phyloP scores from a whole-genome alignment of 1,139 yeast species.

The Saccharomycopsis crataegensis region DNA sequence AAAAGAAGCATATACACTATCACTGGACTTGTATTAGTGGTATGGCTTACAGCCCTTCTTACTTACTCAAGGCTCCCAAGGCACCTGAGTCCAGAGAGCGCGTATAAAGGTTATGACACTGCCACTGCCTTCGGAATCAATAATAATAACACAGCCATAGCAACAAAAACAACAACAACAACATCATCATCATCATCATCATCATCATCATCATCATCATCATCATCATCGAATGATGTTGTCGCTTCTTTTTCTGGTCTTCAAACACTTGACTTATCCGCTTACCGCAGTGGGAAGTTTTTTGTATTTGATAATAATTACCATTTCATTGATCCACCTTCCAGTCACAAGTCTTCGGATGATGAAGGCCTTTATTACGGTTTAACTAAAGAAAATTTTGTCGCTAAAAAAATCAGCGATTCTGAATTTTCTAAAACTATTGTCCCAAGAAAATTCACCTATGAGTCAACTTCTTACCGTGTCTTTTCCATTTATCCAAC shows the following conservation, averaged over 20 bases:
- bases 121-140: slow-evolving; percentile 15
- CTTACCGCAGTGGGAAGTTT: slow-evolving; percentile 27
- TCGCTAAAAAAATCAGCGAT: slow-evolving; percentile 25
- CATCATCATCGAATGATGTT: not conserved
- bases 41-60: slow-evolving; percentile 24
- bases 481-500: slow-evolving; percentile 25
- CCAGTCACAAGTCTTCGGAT: slow-evolving; percentile 7
- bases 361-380: slow-evolving; percentile 27
- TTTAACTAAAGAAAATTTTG: slow-evolving; percentile 11
- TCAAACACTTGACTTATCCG: slow-evolving; percentile 22
- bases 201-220: not conserved
- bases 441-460: slow-evolving; percentile 22
- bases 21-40: slow-evolving; percentile 19
- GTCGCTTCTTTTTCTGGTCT: not conserved
- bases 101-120: slow-evolving; percentile 12
- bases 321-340: slow-evolving; percentile 21
- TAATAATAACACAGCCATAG: not conserved
- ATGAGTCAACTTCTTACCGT: slow-evolving; percentile 22
- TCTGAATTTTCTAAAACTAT: slow-evolving; percentile 21
- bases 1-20: slow-evolving; percentile 10
- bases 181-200: too few species aligned
- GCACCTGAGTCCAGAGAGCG: not conserved
- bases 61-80: slow-evolving; percentile 21
- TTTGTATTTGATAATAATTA: slow-evolving; percentile 22
- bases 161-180: too few species aligned